Percentiles rank a stretch among this genome's conserved stretches.
These are phyloP conservation scores for Pseudogymnoascus sp. DNA, from an alignment of 2,329 filamentous ascomycete species.

Conservation along the genomic window DNA sequence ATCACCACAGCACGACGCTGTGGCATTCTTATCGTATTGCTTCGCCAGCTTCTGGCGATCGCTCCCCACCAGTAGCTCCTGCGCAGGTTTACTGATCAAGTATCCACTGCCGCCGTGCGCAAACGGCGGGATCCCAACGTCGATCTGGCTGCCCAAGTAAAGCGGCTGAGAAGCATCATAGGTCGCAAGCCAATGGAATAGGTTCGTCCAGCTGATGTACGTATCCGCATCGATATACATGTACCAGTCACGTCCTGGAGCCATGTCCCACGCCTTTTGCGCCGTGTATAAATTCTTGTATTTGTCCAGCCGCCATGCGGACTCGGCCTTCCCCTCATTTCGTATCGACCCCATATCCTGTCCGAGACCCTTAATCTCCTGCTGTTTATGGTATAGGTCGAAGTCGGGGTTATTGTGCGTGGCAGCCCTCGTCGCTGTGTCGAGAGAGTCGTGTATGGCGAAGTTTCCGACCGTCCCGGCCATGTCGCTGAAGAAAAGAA, in stretches of 20 bases:
- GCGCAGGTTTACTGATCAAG: background rate
- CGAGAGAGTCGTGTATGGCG: slow-evolving; percentile 40
- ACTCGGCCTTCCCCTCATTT: slow-evolving; percentile 14
- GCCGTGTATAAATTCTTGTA: slow-evolving; percentile 15
- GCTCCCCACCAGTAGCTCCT: background rate
- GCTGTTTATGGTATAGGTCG: slow-evolving; percentile 35
- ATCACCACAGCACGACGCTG: slow-evolving; percentile 45
- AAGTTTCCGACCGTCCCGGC: slow-evolving; percentile 40
- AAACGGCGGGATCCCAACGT: slow-evolving; percentile 11
- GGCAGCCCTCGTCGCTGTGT: slow-evolving; percentile 36
- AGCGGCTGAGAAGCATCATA: slow-evolving; percentile 11
- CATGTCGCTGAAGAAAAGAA: slow-evolving; percentile 53
- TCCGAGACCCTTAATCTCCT: slow-evolving; percentile 38
- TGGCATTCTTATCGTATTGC: slow-evolving; percentile 38
- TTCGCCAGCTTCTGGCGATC: background rate
- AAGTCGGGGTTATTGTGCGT: slow-evolving; percentile 44
- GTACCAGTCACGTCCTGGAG: slow-evolving; percentile 17
- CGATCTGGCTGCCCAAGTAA: slow-evolving; percentile 16
- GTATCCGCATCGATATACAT: slow-evolving; percentile 21
- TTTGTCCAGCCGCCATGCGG: slow-evolving; percentile 13
- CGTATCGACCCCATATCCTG: slow-evolving; percentile 32
- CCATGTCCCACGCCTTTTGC: slow-evolving; percentile 5
- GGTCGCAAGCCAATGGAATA: slow-evolving; percentile 13
- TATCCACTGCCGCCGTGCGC: slow-evolving; percentile 17
- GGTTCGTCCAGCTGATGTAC: slow-evolving; percentile 15